Evolutionary conservation across 1,284 basidiomycete genomes (phyloP), one percentile per base, ranked within the genome.

Genomic region (Rhodotorula sp.): DNA sequence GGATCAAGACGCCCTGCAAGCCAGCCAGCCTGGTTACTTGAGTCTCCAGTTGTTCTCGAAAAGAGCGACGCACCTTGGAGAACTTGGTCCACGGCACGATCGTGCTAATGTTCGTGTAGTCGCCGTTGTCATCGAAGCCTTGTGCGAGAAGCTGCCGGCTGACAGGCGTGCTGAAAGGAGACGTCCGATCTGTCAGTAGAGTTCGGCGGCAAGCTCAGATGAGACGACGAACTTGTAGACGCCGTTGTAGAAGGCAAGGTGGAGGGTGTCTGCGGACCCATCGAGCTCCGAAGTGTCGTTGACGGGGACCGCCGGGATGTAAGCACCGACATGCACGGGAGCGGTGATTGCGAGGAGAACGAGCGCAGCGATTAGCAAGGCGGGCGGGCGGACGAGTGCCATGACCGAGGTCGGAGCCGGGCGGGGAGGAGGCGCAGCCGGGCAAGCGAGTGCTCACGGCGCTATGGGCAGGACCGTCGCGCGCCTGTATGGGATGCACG

Each of bases 1-100:
- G 79, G n/a, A 80, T 44, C 48, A 80, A 70, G 23, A 78, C 79
- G 52, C 79, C 79, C 73, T 74, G 66, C 41, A 21, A 9, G 17
- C 41, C 4, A 12, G 41, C 5, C 7, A 1, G 17, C 3, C 19
- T 17, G 41, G 25, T 45, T 25, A 19, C 7, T 12, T 4, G n/a
- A 21, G 19, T 7, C 14, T 42, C 48, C 12, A 8, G 17, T 34
- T n/a, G 41, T 17, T 1, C 7, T 45, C 45, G 27, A 2, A 19
- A 19, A 1, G n/a, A 44, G 13, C 8, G 17, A 21, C 66, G 23
- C 21, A 73, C 74, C 67, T 74, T 74, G 44, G 65, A 66, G 63
- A 64, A 75, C 34, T 67, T 61, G 10, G 72, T 74, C 74, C 70
- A 77, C 10, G 70, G 68, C 14, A 73, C 72, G 46, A 77, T 69